Conservation (phyloP, 345 rosid species). For the Eucalyptus melliodora region DNA sequence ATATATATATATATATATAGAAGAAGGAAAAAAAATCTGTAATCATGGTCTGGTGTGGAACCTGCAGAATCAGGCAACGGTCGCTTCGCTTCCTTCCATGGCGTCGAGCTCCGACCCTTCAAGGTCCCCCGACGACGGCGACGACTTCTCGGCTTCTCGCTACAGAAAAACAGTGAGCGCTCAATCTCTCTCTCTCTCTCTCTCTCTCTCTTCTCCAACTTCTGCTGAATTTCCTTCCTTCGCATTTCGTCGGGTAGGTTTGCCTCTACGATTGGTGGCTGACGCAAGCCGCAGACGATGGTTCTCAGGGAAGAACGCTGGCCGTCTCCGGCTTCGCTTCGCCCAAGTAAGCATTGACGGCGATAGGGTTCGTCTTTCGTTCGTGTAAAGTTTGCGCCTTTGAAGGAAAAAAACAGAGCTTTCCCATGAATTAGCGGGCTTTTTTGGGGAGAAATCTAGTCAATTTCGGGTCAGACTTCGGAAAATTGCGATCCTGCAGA, state of each 20-base stretch:
- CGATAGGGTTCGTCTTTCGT: neutral
- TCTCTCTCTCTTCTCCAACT: neutral
- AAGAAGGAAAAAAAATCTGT: neutral
- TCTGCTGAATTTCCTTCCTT: neutral
- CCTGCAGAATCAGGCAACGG: neutral
- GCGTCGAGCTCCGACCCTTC: neutral
- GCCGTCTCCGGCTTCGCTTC: neutral
- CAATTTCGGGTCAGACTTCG: neutral
- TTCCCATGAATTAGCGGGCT: neutral
- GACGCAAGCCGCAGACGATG: neutral
- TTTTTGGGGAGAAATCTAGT: neutral
- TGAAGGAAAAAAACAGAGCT: neutral
- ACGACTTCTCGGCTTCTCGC: neutral
- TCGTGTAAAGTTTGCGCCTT: neutral
- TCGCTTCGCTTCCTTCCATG: neutral
- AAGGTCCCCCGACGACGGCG: neutral
- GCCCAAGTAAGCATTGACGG: neutral
- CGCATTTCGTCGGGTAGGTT: neutral
- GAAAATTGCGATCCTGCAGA: neutral
- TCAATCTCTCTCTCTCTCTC: neutral
- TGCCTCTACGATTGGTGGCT: neutral
- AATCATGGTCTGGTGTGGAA: neutral
- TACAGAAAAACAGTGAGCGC: neutral
- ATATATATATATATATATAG: neutral
- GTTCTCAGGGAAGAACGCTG: neutral